Conservation (phyloP, 148 eudicot species). For the Diospyros lotus region DNA sequence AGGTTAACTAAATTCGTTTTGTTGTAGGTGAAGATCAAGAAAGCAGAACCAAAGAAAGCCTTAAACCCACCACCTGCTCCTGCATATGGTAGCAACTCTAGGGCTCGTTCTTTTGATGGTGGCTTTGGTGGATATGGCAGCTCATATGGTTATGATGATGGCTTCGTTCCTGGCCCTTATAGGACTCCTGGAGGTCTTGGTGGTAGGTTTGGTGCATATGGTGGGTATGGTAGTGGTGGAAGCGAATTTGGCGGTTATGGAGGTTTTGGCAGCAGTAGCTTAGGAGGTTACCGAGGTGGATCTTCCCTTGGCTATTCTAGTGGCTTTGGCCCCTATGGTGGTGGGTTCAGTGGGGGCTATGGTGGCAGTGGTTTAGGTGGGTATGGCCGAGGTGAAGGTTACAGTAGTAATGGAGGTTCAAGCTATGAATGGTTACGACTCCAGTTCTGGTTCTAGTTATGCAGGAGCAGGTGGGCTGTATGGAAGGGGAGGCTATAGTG, state of each 20-base stretch:
- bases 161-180: constrained; percentile 38
- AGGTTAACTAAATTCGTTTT: constrained; percentile 74
- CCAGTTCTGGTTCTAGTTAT: not conserved
- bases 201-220: constrained; percentile 15
- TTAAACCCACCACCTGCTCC: constrained; percentile 36
- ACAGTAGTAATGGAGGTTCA: constrained; percentile 29
- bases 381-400: constrained; percentile 38
- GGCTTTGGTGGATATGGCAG: constrained; percentile 39
- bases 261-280: constrained; percentile 43
- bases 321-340: constrained; percentile 48
- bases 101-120: constrained; percentile 38
- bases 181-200: constrained; percentile 41
- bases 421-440: constrained; percentile 19
- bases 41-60: constrained; percentile 65
- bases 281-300: constrained; percentile 45
- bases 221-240: constrained; percentile 21
- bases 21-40: constrained; percentile 66
- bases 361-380: no score
- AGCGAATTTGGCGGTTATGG: constrained; percentile 39
- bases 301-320: constrained; percentile 38
- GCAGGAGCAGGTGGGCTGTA: constrained; percentile 15
- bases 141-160: no score
- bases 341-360: constrained; percentile 18
- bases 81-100: constrained; percentile 36
- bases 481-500: constrained; percentile 23